Evolutionary conservation across 805 yeast species (phyloP).

Genomic region (Cyberlindnera maritima): DNA sequence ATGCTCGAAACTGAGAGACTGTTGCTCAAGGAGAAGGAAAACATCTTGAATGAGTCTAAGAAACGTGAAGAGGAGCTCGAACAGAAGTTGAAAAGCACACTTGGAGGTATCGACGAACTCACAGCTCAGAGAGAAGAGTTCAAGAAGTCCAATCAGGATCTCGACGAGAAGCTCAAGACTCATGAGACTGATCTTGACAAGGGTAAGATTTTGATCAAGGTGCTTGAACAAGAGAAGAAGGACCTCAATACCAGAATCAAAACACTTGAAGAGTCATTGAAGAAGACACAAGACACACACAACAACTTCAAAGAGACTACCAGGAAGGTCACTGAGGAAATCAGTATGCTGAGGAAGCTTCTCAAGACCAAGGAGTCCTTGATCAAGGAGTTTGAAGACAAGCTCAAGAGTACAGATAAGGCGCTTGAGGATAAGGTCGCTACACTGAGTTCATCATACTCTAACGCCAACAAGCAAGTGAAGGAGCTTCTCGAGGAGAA

Average conservation of each 20-base stretch:
- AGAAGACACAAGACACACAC: conserved; percentile 17
- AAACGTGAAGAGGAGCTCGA: conserved; percentile 36
- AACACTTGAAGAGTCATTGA: conserved; percentile 21
- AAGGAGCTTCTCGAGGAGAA: conserved; percentile 43
- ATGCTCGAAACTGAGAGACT: conserved; percentile 39
- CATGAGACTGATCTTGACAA: conserved; percentile 29
- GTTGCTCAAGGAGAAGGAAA: conserved; percentile 45
- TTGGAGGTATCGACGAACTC: conserved; percentile 25
- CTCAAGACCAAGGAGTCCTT: conserved; percentile 34
- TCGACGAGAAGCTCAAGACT: conserved; percentile 23
- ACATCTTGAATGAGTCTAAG: conserved; percentile 41
- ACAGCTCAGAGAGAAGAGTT: conserved; percentile 27
- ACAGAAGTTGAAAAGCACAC: conserved; percentile 24
- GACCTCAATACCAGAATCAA: conserved; percentile 17
- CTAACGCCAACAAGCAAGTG: conserved; percentile 35
- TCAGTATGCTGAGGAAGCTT: conserved; percentile 28
- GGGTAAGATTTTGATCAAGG: conserved; percentile 21
- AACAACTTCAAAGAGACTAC: conserved; percentile 13
- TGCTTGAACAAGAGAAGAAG: conserved; percentile 24
- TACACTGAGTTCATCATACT: conserved; percentile 31
- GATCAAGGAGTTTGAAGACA: conserved; percentile 31
- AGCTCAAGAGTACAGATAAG: conserved; percentile 30
- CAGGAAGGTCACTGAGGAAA: conserved; percentile 28
- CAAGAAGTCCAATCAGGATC: conserved; percentile 28
- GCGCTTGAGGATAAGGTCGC: conserved; percentile 36